These are phyloP conservation scores for Kokia cookei DNA, from an alignment of 441 rosid genomes.

Conservation along the genomic window DNA sequence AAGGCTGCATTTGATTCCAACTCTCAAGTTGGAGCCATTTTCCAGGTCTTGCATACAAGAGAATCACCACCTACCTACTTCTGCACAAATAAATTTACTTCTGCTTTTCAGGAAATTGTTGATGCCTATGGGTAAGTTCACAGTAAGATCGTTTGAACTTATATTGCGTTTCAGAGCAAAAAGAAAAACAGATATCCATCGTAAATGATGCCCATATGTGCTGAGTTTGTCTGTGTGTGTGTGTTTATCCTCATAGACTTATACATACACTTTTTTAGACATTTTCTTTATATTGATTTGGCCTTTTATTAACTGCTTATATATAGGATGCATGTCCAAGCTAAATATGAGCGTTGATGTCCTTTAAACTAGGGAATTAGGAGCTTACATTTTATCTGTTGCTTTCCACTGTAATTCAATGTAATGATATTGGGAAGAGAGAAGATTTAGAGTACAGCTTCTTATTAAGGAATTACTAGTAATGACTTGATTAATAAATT, in stretches of 20 bases:
- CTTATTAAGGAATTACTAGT: not conserved
- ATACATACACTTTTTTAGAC: not conserved
- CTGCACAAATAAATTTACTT: conserved; percentile 59
- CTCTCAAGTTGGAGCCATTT: conserved; percentile 70
- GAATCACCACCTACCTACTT: conserved; percentile 78
- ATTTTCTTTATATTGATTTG: not conserved
- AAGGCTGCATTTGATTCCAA: conserved; percentile 63
- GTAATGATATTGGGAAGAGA: not conserved
- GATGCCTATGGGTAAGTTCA: conserved; percentile 78
- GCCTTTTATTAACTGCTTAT: not conserved
- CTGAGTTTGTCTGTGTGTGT: not conserved
- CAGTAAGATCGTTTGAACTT: not conserved
- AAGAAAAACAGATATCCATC: not conserved
- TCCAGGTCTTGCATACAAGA: conserved; percentile 56
- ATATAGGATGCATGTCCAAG: not conserved
- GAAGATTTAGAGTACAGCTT: not conserved
- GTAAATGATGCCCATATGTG: not conserved
- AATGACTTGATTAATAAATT: not conserved
- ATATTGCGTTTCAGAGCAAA: not conserved
- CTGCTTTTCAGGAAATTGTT: conserved; percentile 80
- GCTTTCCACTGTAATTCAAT: not conserved
- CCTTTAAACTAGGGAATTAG: not conserved
- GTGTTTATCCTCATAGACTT: not conserved
- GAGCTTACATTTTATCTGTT: not conserved
- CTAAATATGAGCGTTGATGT: not conserved